A percentile compares a stretch with the other conserved stretches of the same genome.
Conservation (phyloP, 257 asterid species). For the Verbascum thapsus region DNA sequence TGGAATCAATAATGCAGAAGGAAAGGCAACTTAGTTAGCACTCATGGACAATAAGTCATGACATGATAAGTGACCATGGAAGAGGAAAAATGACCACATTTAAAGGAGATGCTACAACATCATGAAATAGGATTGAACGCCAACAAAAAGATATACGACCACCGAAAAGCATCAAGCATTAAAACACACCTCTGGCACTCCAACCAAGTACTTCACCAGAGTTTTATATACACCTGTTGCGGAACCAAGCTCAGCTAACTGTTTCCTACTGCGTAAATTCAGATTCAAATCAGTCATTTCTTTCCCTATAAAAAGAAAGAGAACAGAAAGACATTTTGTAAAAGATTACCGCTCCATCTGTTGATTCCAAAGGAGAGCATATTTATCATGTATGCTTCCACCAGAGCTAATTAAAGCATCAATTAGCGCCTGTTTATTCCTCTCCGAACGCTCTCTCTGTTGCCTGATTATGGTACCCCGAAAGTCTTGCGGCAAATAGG, state of each 20-base stretch:
- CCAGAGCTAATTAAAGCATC: conserved; percentile 83
- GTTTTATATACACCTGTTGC: conserved; percentile 98
- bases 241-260: conserved; percentile 95
- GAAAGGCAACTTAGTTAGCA: conserved; percentile 12
- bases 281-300: conserved; percentile 15
- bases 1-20: conserved; percentile 13
- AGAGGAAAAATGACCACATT: conserved; percentile 1
- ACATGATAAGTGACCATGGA: conserved; percentile 1
- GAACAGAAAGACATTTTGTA: neutral
- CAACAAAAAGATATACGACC: neutral
- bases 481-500: conserved; percentile 98
- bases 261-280: conserved; percentile 71
- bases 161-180: conserved; percentile 16
- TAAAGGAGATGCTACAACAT: conserved; percentile 8
- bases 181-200: conserved; percentile 87
- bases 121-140: conserved; percentile 20
- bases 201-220: conserved; percentile 90
- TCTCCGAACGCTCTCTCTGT: conserved; percentile 98
- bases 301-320: no score
- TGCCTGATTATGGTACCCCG: conserved; percentile 93
- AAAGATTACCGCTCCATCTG: conserved; percentile 85
- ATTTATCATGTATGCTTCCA: conserved; percentile 81
- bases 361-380: conserved; percentile 86
- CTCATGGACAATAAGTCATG: conserved; percentile 8
- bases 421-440: conserved; percentile 85